Evolutionary conservation across 495 filamentous ascomycete genomes (phyloP).

Genomic region (Tuber calosporum): DNA sequence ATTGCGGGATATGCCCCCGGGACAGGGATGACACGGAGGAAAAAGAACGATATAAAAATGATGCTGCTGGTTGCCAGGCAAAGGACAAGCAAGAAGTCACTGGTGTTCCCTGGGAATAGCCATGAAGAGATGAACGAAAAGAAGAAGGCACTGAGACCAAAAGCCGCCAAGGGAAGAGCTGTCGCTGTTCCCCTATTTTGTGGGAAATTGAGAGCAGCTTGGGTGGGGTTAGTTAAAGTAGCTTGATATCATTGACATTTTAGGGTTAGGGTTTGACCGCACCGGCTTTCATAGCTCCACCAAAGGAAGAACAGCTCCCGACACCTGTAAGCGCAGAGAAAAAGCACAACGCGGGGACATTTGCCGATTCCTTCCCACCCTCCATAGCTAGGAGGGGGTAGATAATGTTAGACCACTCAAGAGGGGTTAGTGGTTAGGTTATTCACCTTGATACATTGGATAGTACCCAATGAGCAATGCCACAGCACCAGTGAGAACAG

Average conservation of each 20-base stretch:
- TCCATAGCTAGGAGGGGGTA: constrained; percentile 42
- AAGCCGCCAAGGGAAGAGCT: constrained; percentile 82
- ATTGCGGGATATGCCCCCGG: constrained; percentile 58
- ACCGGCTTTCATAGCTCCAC: constrained; percentile 73
- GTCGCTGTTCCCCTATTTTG: constrained; percentile 87
- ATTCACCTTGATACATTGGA: constrained; percentile 58
- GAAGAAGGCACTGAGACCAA: constrained; percentile 93
- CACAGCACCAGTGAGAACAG: constrained; percentile 65
- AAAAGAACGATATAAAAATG: constrained; percentile 66
- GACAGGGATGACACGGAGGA: constrained; percentile 68
- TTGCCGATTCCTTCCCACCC: constrained; percentile 57
- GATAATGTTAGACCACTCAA: background rate
- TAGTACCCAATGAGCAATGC: constrained; percentile 71
- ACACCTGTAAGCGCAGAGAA: constrained; percentile 77
- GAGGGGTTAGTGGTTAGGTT: background rate
- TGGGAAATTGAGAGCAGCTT: constrained; percentile 86
- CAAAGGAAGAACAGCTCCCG: constrained; percentile 81
- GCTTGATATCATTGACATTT: background rate
- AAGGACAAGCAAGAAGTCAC: constrained; percentile 69
- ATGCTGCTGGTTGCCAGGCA: constrained; percentile 71
- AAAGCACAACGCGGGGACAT: constrained; percentile 64
- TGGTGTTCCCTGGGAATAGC: constrained; percentile 77
- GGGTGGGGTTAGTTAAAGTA: constrained; percentile 10
- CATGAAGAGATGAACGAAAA: constrained; percentile 71
- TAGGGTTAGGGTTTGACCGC: constrained; percentile 28